Evolutionary conservation across 768 basidiomycete genomes (phyloP).

Genomic region (Zangia roseola): DNA sequence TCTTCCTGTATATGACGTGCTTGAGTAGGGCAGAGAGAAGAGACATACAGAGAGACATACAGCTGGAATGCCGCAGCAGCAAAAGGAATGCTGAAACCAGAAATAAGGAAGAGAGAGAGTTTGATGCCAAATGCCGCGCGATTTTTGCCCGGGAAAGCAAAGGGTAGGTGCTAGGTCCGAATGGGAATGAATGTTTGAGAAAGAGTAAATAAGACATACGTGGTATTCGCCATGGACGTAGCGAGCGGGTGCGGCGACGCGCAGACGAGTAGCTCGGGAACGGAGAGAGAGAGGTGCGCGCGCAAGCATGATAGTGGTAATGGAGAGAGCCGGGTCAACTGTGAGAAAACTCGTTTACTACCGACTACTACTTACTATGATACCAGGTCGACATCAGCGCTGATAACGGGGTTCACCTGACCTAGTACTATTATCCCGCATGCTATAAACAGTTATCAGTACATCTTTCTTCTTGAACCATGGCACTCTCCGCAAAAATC

Average conservation of each 20-base stretch:
- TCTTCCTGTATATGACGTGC: conserved; percentile 39
- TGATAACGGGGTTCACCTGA: conserved; percentile 2
- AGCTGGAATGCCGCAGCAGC: conserved; percentile 59
- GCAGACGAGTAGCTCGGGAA: conserved; percentile 36
- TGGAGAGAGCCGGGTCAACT: conserved; percentile 16
- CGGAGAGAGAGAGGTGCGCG: conserved; percentile 43
- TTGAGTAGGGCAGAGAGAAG: background rate
- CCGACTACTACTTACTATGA: no score
- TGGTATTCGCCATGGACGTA: conserved; percentile 51
- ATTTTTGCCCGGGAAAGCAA: conserved; percentile 50
- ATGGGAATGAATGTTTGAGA: background rate
- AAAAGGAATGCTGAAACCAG: conserved; percentile 70
- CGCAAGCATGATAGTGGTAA: conserved; percentile 37
- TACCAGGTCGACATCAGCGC: no score
- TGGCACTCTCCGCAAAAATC: conserved; percentile 45
- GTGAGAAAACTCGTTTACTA: conserved; percentile 19
- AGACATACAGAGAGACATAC: conserved; percentile 40
- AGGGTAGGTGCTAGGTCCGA: conserved; percentile 50
- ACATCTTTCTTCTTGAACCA: conserved; percentile 28
- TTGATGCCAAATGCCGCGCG: conserved; percentile 43
- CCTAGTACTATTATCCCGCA: background rate
- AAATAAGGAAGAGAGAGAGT: conserved; percentile 37
- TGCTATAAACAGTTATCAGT: conserved; percentile 10
- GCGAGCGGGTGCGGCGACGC: conserved; percentile 33
- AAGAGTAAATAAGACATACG: conserved; percentile 33